Base-by-base conservation (phyloP, 2,329 filamentous ascomycete species). In the Orbilia javanica region DNA sequence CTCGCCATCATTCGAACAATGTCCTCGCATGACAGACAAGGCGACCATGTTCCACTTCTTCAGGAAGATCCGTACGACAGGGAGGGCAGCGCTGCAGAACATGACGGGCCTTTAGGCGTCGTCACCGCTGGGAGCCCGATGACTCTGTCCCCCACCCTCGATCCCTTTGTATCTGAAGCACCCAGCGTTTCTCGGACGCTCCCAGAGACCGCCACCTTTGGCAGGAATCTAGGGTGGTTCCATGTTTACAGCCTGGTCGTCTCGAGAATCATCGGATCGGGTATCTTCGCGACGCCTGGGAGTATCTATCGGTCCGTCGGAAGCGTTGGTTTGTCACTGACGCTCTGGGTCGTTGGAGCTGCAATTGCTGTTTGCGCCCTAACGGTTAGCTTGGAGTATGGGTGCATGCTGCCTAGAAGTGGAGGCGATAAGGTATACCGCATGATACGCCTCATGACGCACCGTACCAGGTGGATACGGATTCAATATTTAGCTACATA, bases 271-370 rank as follows among this genome's bases (percentile, higher is more conserved):
- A 88, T 89, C 46, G 87, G 88, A 6, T 88, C 88, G 1, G 88
- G 87, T 80, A 88, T 78, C 60, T 93, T 93, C 81, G 90, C 91
- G 0, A 92, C 90, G 0, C 91, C 90, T 0, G 90, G 89, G 0
- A 87, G 90, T 3, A 91, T 93, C 62, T 86, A 92, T 2, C 87
- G 88, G 42, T 87, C 89, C 0, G 89, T 90, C 1, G 91, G 91
- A 0, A 93, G 90, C 69, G 86, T 90, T 0, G 90, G 90, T 0
- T 83, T 92, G 1, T 87, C 89, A 0, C 83, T 93, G 1, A 79
- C 87, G 0, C 83, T 93, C 2, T 93, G 91, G 91, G 69, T 90
- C 0, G 83, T 89, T 92, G 90, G 89, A 81, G 92, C 92, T 81
- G 91, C 90, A 82, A 88, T 93, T 65, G 87, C 92, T 0, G 92